These are phyloP conservation scores for Abelmoschus esculentus DNA, from an alignment of 345 rosid species.

Conservation along the genomic window DNA sequence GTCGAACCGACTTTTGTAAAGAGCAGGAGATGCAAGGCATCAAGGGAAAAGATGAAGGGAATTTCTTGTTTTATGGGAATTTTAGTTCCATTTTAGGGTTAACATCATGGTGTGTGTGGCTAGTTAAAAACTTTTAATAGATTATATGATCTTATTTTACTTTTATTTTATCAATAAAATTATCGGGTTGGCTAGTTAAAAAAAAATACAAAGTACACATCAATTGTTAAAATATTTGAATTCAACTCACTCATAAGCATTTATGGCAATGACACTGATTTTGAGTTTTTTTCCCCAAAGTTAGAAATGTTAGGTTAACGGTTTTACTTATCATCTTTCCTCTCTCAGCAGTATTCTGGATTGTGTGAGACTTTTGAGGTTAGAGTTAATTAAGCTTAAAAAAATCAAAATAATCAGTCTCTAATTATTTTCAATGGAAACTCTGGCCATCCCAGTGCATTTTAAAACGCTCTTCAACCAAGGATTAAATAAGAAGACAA, in stretches of 20 bases:
- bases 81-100: slow-evolving; percentile 11
- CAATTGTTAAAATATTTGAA: no score
- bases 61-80: slow-evolving; percentile 1
- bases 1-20: slow-evolving; percentile 13
- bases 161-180: no score
- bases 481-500: background rate
- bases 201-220: no score
- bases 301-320: no score
- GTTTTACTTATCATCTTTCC: background rate
- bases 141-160: no score
- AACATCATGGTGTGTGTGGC: background rate
- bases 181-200: no score
- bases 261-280: no score
- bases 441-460: background rate
- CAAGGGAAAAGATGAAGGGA: slow-evolving; percentile 56
- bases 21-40: slow-evolving; percentile 61
- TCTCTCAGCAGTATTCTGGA: background rate
- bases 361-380: background rate
- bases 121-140: no score
- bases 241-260: no score
- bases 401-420: background rate
- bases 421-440: background rate
- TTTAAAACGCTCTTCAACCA: background rate
- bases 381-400: background rate
- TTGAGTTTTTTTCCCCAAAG: no score